Evolutionary conservation across 371 early-diverging fungal species (phyloP), one percentile per base, ranked within the genome.

Genomic region (Nosema muscidifuracis): DNA sequence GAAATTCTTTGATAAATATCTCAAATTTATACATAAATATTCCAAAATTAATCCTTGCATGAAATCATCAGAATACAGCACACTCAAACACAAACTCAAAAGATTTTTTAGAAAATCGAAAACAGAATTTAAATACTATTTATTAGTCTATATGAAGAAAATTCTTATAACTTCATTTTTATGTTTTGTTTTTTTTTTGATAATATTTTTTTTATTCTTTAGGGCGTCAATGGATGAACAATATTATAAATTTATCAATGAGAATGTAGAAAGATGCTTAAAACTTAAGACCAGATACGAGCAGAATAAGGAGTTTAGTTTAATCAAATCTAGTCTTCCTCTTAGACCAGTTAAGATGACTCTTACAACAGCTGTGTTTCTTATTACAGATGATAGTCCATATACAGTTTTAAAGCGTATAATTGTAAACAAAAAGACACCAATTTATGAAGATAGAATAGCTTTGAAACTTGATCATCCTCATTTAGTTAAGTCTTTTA

Each of bases 291-390:
- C 69, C 3, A 55, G 81, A 18, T 38, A 65, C 20, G 67, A 78
- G 22, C 81, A 81, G 62, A 81, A 81, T 61, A 61, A 75, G 38
- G 65, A 56, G 28, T 81, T 81, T 76, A 38, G 61, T 13, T 44
- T 34, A 0, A 33, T 81, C 13, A 75, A 62, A 42, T 51, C 76
- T 6, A 22, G 50, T 20, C 43, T 76, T 1, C 78, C 78, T 7
- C 16, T 81, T 0, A 40, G 63, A 22, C 82, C 82, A 22, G n/a
- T 81, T 4, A 76, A 79, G 57, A 81, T 81, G 77, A 78, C 79
- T 13, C 44, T 61, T 16, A 58, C 60, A 7, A 79, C 79, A 43
- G 73, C 79, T 20, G 82, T 81, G 15, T 79, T 81, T 64, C 40
- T 69, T 4, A 73, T 72, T 42, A 70, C 58, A 28, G 24, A 68